phyloP scores from a whole-genome alignment of 257 asterid species.

The Osmanthus fragrans region DNA sequence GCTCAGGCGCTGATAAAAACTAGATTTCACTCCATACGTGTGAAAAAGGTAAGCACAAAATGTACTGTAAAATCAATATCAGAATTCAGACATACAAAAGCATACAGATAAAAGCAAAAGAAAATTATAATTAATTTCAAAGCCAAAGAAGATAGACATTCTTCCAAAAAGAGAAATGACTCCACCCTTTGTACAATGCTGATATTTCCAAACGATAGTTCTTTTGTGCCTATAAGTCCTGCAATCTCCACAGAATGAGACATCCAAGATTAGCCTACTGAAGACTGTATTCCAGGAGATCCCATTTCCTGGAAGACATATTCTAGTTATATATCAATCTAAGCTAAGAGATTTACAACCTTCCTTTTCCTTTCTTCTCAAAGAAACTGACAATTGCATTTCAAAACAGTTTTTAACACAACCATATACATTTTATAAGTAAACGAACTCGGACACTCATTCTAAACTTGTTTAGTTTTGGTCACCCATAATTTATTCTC shows the following conservation, averaged over 20 bases:
- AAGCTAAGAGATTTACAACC: neutral
- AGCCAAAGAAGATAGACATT: neutral
- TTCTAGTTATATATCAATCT: neutral
- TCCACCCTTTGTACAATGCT: neutral
- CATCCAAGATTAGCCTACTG: neutral
- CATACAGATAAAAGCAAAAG: neutral
- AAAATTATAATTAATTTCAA: neutral
- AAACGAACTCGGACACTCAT: neutral
- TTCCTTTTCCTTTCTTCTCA: neutral
- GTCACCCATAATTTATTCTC: neutral
- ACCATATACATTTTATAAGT: neutral
- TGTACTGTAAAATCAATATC: neutral
- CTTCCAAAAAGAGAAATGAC: neutral
- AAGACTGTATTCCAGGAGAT: neutral
- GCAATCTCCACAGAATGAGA: neutral
- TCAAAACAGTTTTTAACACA: neutral
- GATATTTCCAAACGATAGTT: neutral
- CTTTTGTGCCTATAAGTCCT: neutral
- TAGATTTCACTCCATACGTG: neutral
- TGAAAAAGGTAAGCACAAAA: neutral
- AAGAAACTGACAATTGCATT: neutral
- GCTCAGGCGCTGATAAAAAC: neutral
- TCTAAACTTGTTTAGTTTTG: neutral
- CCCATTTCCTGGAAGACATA: neutral
- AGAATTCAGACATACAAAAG: neutral